Percentiles rank a stretch among this genome's conserved stretches.
Conservation (phyloP, 2,329 filamentous ascomycete genomes). For the Diaporthe sp. region DNA sequence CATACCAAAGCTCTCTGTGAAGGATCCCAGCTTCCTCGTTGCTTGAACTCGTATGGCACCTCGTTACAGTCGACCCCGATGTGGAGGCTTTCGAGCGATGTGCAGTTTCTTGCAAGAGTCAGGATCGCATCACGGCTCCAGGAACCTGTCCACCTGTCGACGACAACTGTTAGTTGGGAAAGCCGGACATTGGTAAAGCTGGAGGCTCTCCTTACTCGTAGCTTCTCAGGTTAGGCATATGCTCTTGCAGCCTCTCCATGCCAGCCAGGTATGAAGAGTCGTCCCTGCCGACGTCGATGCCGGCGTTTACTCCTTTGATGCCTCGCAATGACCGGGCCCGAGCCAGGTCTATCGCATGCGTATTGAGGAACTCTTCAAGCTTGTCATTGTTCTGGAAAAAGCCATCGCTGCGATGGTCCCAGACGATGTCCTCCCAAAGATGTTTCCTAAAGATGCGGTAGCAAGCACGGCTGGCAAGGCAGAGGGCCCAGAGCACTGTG, state of each 20-base stretch:
- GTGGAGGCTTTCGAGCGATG: conserved; percentile 8
- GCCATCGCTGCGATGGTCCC: conserved; percentile 9
- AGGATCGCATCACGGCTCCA: background rate
- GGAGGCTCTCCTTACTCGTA: conserved; percentile 5
- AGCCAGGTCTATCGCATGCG: background rate
- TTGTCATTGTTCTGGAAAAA: background rate
- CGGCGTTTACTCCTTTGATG: background rate
- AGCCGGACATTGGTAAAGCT: background rate
- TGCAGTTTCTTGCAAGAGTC: background rate
- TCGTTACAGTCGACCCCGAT: background rate
- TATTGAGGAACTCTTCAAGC: background rate
- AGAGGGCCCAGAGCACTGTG: conserved; percentile 12
- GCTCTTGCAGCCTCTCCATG: background rate
- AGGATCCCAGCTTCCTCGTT: background rate
- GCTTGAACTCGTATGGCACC: background rate
- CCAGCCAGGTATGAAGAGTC: background rate
- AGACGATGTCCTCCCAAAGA: conserved; percentile 17
- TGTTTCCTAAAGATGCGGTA: conserved; percentile 8
- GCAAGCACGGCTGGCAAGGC: conserved; percentile 3
- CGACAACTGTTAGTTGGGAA: background rate
- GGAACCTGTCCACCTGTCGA: background rate
- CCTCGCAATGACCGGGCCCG: background rate
- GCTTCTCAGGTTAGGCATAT: conserved; percentile 7
- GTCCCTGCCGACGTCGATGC: background rate
- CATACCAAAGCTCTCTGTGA: background rate